These are phyloP conservation scores for Citrus inodora DNA, from an alignment of 345 rosid species.

Conservation along the genomic window DNA sequence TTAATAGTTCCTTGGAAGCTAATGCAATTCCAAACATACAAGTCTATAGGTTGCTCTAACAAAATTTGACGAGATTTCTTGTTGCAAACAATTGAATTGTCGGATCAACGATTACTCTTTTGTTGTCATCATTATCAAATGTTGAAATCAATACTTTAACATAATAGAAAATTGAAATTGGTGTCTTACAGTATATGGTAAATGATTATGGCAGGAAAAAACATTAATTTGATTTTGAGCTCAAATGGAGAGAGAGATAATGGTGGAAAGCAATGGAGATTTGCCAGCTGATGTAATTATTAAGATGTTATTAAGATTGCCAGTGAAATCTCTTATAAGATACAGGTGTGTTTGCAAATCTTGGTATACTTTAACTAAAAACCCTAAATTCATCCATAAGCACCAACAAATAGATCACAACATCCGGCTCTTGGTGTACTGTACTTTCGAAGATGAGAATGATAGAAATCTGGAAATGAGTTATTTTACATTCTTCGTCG, in stretches of 20 bases:
- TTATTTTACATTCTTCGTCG: background rate
- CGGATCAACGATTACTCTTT: too few species aligned
- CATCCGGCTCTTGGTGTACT: background rate
- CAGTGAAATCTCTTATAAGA: background rate
- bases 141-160: too few species aligned
- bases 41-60: too few species aligned
- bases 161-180: fast-evolving
- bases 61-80: too few species aligned
- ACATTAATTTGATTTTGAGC: too few species aligned
- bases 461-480: background rate
- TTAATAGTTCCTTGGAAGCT: too few species aligned
- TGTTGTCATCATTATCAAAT: too few species aligned
- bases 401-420: background rate
- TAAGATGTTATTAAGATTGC: background rate
- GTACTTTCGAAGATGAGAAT: background rate
- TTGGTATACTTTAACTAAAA: background rate
- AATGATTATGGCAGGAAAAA: too few species aligned
- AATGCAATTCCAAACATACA: too few species aligned
- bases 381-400: too few species aligned
- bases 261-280: background rate
- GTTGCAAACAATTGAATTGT: too few species aligned
- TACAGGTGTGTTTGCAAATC: background rate
- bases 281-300: background rate
- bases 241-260: background rate
- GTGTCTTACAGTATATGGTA: fast-evolving